These are phyloP conservation scores for Mycosphaerella sp. DNA, from an alignment of 2,329 filamentous ascomycete species.

Conservation along the genomic window DNA sequence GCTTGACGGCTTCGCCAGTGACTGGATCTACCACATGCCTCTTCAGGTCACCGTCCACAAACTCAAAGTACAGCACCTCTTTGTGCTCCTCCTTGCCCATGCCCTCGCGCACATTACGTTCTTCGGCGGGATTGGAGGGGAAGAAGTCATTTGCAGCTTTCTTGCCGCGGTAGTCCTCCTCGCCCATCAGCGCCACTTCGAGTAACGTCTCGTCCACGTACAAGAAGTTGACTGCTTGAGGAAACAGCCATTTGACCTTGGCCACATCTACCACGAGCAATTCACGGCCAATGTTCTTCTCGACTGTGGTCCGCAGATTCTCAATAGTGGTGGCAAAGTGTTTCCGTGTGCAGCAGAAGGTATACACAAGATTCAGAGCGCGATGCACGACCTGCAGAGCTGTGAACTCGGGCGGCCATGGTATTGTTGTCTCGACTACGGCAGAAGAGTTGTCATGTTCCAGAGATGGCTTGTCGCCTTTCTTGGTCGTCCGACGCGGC, in stretches of 20 bases:
- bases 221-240: constrained; percentile 70
- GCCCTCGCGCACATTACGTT: constrained; percentile 33
- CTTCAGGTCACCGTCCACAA: constrained; percentile 84
- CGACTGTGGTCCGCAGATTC: constrained; percentile 76
- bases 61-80: constrained; percentile 84
- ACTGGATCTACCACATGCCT: constrained; percentile 65
- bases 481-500: constrained; percentile 42
- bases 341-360: constrained; percentile 89
- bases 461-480: constrained; percentile 35
- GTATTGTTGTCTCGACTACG: constrained; percentile 47
- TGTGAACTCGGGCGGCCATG: constrained; percentile 72
- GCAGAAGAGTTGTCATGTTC: constrained; percentile 46
- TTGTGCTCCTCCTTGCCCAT: constrained; percentile 33
- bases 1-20: constrained; percentile 64
- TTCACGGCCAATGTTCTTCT: constrained; percentile 67
- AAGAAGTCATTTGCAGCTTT: constrained; percentile 48
- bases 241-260: constrained; percentile 69
- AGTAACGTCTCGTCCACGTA: constrained; percentile 82
- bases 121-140: constrained; percentile 34
- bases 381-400: constrained; percentile 68
- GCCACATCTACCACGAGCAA: constrained; percentile 74
- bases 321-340: constrained; percentile 88
- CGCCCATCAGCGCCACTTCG: constrained; percentile 68
- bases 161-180: constrained; percentile 59
- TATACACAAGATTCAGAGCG: constrained; percentile 87